Evolutionary conservation across 2,329 filamentous ascomycete genomes (phyloP), one percentile per base, ranked within the genome.

Genomic region (Aspergillus fijiensis): DNA sequence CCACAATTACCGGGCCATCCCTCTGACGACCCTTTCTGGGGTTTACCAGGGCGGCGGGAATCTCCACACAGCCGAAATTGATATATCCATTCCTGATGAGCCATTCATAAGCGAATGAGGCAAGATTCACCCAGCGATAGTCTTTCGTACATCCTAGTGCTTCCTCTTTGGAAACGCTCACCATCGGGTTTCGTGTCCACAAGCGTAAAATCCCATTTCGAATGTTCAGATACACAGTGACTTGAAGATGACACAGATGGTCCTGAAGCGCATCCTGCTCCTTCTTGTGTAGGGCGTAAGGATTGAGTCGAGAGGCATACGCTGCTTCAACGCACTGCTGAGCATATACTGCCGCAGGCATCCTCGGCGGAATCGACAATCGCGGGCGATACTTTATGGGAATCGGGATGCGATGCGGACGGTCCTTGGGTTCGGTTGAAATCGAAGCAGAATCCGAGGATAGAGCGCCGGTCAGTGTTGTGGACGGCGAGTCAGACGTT

Each of bases 221-320:
- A 63, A 99, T 95, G 74, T 98, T 98, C 57, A 99, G 81, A 77
- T 99, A 99, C 12, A 92, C 91, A 2, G 94, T 97, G 66, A 97
- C 92, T 76, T 99, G 95, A 33, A 89, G 84, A 69, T 91, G 88
- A 71, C 89, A 96, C 67, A 99, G 87, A 69, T 96, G 88, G 63
- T 90, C 84, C 63, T 91, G 86, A 47, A 99, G 79, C 61, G 96
- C 82, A 60, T 84, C 80, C 72, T 97, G 93, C 75, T 99, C 95
- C 63, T 91, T 88, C 27, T 85, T 84, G 75, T 98, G 92, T 45
- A 99, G 79, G 11, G 90, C 88, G 75, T 95, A 98, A 0, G 95
- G 94, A 65, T 94, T 94, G 1, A 99, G 82, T 59, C 95, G 85
- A 47, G 92, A 97, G 9, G 91, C 89, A 75, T 96, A 91, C 57